phyloP scores from a whole-genome alignment of 441 rosid genomes.

The Adansonia madagascariensis region DNA sequence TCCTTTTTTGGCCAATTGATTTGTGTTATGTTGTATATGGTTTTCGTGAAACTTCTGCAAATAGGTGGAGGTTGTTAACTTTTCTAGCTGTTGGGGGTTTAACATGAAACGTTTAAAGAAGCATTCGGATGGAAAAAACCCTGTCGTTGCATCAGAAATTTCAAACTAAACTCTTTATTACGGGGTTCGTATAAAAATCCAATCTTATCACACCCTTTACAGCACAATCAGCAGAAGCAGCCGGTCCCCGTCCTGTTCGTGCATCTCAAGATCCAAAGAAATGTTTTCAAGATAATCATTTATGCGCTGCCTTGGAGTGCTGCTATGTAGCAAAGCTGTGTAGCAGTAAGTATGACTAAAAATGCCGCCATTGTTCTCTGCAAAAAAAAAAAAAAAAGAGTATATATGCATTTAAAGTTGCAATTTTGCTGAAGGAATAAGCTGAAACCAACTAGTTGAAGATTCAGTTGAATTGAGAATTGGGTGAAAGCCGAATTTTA shows the following conservation, averaged over 20 bases:
- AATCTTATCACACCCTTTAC: constrained; percentile 25
- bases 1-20: no score
- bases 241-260: neutral
- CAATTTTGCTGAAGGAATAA: neutral
- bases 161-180: neutral
- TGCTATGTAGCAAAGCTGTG: constrained; percentile 81
- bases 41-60: no score
- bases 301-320: constrained; percentile 56
- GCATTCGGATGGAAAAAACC: neutral
- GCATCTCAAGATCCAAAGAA: constrained; percentile 5
- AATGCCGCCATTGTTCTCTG: constrained; percentile 99
- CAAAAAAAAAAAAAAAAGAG: constrained; percentile 26
- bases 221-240: constrained; percentile 12
- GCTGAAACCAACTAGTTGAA: neutral
- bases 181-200: constrained; percentile 23
- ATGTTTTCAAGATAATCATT: neutral
- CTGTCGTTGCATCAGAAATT: no score
- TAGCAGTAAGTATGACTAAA: constrained; percentile 76
- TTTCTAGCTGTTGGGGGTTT: no score
- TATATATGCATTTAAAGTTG: neutral
- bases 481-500: neutral
- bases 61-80: no score
- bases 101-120: neutral
- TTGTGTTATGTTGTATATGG: no score
- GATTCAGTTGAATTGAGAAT: neutral